Evolutionary conservation across 768 basidiomycete genomes (phyloP), one percentile per base, ranked within the genome.

Genomic region (Tulasnella sp.): DNA sequence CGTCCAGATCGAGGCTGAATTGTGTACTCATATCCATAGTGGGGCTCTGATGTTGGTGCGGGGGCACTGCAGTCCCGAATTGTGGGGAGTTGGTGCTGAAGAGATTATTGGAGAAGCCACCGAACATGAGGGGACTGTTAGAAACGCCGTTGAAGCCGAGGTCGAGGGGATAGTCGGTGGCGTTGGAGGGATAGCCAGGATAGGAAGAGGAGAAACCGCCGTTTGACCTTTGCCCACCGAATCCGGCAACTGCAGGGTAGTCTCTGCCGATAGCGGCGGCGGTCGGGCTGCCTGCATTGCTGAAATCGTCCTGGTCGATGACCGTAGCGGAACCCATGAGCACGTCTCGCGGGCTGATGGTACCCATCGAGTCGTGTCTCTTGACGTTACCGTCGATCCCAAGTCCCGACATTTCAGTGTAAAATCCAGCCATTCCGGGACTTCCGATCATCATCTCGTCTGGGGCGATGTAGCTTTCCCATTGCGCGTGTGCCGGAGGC

Each of bases 291-390:
- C 46, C 58, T 14, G 52, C 76, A 36, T 68, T 68, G 62, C 62
- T 68, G 56, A 77, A 77, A 21, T 77, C 76, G 58, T 77, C 76
- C 4, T 46, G 21, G 58, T 77, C 76, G 76, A 77, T 56, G 36
- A 77, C 62, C n/a, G 52, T 58, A 9, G 52, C 58, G 42, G 48
- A 56, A 10, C 46, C 76, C 76, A 62, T 77, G 62, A 10, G 62
- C 0, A 68, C 76, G 56, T 77, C 76, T 10, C 39, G 52, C 7
- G 76, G 76, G 27, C 46, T 56, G 38, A 77, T 62, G 38, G 52
- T 62, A 21, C 44, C 52, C 34, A 48, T 75, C 44, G 44, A 44
- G 34, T 77, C 62, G 76, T 62, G 76, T 5, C 40, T 27, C 46
- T 77, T 52, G 76, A 77, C 39, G 27, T 40, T 46, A 36, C 14